These are phyloP conservation scores for Aspergillus viridinutans DNA, from an alignment of 2,329 filamentous ascomycete species.

Conservation along the genomic window DNA sequence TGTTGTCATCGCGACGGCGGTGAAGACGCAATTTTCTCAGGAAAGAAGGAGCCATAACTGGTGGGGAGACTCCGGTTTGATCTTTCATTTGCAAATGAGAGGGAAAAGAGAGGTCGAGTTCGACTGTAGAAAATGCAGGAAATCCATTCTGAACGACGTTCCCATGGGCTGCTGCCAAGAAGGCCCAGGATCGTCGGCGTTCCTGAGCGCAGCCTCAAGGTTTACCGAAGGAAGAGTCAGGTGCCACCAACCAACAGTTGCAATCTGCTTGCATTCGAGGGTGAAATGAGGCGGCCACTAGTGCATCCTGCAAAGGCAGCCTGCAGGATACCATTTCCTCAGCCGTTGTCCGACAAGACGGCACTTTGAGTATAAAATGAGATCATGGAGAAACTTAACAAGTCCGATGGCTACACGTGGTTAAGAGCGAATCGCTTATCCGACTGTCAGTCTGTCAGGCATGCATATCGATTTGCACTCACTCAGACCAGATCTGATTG, in stretches of 20 bases:
- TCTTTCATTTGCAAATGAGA: not conserved
- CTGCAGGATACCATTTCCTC: not conserved
- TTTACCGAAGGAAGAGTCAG: not conserved
- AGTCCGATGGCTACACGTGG: conserved; percentile 4
- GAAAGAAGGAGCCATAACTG: not conserved
- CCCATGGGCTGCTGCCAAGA: not conserved
- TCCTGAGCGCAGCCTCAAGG: not conserved
- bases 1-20: not conserved
- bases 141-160: not conserved
- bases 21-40: not conserved
- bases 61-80: no score
- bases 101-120: not conserved
- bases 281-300: not conserved
- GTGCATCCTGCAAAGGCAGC: not conserved
- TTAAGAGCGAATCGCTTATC: not conserved
- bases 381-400: conserved; percentile 4
- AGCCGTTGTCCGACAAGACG: not conserved
- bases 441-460: not conserved
- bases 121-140: not conserved
- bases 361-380: not conserved
- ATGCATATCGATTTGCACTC: not conserved
- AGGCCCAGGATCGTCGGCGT: no score
- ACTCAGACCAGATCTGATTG: no score
- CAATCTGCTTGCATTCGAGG: not conserved
- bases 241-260: not conserved